Evolutionary conservation across 768 basidiomycete genomes (phyloP).

Genomic region (Tulasnella sp.): DNA sequence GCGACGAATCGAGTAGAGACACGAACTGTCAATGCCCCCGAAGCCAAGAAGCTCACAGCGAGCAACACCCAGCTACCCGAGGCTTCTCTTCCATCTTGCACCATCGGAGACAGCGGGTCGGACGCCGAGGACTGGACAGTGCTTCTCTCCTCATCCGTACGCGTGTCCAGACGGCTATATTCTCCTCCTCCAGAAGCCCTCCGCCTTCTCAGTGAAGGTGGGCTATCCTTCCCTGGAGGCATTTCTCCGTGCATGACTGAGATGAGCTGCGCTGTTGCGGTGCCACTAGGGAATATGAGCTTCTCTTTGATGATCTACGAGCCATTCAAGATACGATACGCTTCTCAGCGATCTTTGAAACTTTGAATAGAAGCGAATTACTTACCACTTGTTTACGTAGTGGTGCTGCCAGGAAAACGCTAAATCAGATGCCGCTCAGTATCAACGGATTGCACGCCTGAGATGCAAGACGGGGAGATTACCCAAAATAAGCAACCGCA

Average conservation of each 20-base stretch:
- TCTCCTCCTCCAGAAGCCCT: conserved; percentile 26
- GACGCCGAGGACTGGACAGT: neutral
- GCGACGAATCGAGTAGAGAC: neutral
- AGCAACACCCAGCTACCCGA: conserved; percentile 70
- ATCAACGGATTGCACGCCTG: neutral
- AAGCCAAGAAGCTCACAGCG: conserved; percentile 64
- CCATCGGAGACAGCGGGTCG: too few relatives aligned
- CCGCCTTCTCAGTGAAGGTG: conserved; percentile 1
- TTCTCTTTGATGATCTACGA: conserved; percentile 83
- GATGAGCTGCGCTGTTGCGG: conserved; percentile 91
- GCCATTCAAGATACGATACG: neutral
- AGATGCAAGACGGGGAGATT: conserved; percentile 15
- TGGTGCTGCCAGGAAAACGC: conserved; percentile 93
- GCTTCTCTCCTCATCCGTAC: conserved; percentile 27
- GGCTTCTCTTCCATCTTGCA: conserved; percentile 38
- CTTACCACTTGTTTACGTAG: conserved; percentile 87
- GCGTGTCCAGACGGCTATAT: conserved; percentile 21
- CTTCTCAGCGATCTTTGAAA: neutral
- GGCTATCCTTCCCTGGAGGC: conserved; percentile 41
- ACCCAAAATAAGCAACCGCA: conserved; percentile 91
- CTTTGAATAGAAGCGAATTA: conserved; percentile 9
- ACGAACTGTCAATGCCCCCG: conserved; percentile 63
- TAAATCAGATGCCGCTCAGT: conserved; percentile 24
- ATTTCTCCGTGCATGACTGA: conserved; percentile 75
- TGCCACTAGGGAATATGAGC: conserved; percentile 88